Conservation (phyloP, 129 eudicot genomes). For the Logfia minima region DNA sequence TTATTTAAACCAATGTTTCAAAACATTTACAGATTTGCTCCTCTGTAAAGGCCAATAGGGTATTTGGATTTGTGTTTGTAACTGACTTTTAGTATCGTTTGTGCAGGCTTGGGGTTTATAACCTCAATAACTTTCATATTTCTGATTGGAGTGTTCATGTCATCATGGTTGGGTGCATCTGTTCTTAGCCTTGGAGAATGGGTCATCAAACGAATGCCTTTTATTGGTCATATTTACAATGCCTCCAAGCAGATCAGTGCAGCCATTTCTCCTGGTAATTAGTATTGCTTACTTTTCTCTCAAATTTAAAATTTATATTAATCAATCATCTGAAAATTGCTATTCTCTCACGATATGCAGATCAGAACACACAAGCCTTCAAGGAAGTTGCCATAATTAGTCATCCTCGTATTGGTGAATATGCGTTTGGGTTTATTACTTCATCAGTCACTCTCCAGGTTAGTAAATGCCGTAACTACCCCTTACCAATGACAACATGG, state of each 20-base stretch:
- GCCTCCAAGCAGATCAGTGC: conserved; percentile 89
- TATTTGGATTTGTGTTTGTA: background rate
- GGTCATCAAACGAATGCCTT: conserved; percentile 80
- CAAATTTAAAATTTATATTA: background rate
- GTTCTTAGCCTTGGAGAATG: conserved; percentile 78
- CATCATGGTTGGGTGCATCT: conserved; percentile 90
- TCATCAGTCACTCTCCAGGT: conserved; percentile 83
- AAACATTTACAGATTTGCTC: background rate
- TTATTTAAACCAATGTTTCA: background rate
- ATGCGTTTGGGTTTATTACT: conserved; percentile 88
- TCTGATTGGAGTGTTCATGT: conserved; percentile 82
- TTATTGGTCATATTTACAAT: conserved; percentile 74
- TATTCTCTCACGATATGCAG: conserved; percentile 38
- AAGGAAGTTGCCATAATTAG: conserved; percentile 81
- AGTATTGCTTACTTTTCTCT: background rate
- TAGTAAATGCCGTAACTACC: conserved; percentile 11
- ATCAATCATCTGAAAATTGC: background rate
- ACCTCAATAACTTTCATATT: conserved; percentile 80
- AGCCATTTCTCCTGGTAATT: conserved; percentile 80
- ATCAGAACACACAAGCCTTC: conserved; percentile 81
- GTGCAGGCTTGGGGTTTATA: conserved; percentile 66
- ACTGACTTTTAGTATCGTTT: background rate
- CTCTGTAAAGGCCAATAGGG: background rate
- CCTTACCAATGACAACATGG: background rate
- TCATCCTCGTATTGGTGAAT: conserved; percentile 96